Evolutionary conservation across 306 rosid genomes (phyloP).

Genomic region (Fragaria ananassa): DNA sequence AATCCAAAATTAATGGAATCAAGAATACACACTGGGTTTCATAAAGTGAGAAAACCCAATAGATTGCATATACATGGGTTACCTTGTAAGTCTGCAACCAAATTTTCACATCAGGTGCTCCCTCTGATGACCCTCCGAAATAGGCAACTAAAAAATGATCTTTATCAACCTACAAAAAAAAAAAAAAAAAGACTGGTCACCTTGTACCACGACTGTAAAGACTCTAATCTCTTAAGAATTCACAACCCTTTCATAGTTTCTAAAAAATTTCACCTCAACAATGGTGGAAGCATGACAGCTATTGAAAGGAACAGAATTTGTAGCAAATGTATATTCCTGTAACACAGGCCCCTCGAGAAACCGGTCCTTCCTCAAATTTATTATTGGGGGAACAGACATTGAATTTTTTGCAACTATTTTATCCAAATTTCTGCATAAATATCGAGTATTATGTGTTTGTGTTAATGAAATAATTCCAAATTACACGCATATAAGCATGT

Average conservation of each 20-base stretch:
- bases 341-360: conserved; percentile 43
- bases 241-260: background rate
- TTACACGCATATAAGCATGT: background rate
- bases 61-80: background rate
- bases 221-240: background rate
- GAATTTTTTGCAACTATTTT: conserved; percentile 13
- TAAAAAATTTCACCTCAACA: conserved; percentile 58
- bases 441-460: background rate
- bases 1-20: background rate
- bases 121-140: conserved; percentile 75
- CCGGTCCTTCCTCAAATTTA: conserved; percentile 32
- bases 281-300: conserved; percentile 93
- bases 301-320: conserved; percentile 63
- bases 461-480: background rate
- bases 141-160: conserved; percentile 76
- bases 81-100: conserved; percentile 84
- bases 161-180: conserved; percentile 56
- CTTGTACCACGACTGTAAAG: background rate
- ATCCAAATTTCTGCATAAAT: conserved; percentile 41
- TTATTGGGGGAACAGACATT: conserved; percentile 21
- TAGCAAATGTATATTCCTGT: conserved; percentile 63
- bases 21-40: background rate
- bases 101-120: conserved; percentile 86
- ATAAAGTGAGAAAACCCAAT: background rate
- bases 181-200: conserved; percentile 23